phyloP scores from a whole-genome alignment of 768 basidiomycete genomes.

The Mycena chlorophos region DNA sequence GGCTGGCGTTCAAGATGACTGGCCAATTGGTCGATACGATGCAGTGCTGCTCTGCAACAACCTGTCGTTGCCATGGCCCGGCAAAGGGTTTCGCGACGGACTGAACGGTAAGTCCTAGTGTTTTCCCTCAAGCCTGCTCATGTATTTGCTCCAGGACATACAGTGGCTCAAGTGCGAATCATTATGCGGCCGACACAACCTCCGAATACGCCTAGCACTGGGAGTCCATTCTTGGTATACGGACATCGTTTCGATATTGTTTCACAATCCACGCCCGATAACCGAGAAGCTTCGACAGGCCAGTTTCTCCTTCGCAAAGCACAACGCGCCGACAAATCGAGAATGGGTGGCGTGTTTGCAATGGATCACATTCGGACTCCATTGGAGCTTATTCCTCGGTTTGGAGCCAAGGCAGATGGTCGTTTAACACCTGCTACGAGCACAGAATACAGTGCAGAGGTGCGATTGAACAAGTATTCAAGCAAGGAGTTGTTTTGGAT shows the following conservation, averaged over 20 bases:
- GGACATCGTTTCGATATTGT: conserved; percentile 27
- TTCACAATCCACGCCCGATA: conserved; percentile 12
- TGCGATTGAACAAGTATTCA: conserved; percentile 36
- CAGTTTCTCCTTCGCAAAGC: conserved; percentile 27
- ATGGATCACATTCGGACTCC: conserved; percentile 23
- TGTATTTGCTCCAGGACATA: conserved; percentile 22
- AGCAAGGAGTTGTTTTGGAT: conserved; percentile 31
- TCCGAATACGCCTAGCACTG: neutral
- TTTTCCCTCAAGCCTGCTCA: neutral
- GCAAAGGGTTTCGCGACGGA: conserved; percentile 12
- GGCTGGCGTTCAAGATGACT: neutral
- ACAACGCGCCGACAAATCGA: conserved; percentile 10
- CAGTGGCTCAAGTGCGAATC: conserved; percentile 21
- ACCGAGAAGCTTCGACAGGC: conserved; percentile 18
- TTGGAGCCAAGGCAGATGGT: conserved; percentile 27
- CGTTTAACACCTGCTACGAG: conserved; percentile 27
- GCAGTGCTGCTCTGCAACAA: conserved; percentile 15
- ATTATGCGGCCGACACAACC: conserved; percentile 15
- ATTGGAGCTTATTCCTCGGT: conserved; percentile 29
- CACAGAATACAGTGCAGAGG: conserved; percentile 22
- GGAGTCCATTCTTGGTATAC: conserved; percentile 27
- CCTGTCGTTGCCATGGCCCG: conserved; percentile 16
- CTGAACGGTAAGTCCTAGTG: conserved; percentile 17
- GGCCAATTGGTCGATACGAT: conserved; percentile 19
- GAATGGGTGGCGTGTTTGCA: conserved; percentile 31